phyloP scores from a whole-genome alignment of 2,329 filamentous ascomycete species.

The Trichoderma arundinaceum region DNA sequence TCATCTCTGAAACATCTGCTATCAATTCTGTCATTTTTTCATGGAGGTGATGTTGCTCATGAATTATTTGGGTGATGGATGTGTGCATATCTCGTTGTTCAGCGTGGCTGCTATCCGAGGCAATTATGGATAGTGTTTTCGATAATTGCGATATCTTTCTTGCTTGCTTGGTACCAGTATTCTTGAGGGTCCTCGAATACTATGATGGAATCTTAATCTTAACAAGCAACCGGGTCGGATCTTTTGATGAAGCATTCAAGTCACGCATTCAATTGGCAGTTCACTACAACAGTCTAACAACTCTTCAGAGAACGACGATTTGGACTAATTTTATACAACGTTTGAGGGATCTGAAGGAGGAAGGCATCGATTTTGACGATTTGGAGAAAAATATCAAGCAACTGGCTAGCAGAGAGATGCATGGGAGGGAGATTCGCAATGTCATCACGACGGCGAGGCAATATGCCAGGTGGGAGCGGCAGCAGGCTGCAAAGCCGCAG shows the following conservation, averaged over 20 bases:
- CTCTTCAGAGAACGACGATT: neutral
- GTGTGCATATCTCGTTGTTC: neutral
- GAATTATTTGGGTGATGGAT: neutral
- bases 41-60: neutral
- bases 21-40: neutral
- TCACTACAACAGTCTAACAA: neutral
- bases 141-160: neutral
- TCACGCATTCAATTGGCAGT: neutral
- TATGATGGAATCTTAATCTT: neutral
- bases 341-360: neutral
- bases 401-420: neutral
- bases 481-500: neutral
- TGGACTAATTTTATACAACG: neutral
- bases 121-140: neutral
- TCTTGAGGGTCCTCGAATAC: neutral
- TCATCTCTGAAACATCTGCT: neutral
- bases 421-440: neutral
- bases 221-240: neutral
- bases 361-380: neutral
- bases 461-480: neutral
- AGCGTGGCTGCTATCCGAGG: neutral
- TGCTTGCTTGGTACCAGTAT: neutral
- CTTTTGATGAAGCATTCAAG: conserved; percentile 6
- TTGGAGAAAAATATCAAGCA: neutral
- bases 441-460: neutral